Evolutionary conservation across 2,329 filamentous ascomycete genomes (phyloP).

Genomic region (Cladophialophora carrionii): DNA sequence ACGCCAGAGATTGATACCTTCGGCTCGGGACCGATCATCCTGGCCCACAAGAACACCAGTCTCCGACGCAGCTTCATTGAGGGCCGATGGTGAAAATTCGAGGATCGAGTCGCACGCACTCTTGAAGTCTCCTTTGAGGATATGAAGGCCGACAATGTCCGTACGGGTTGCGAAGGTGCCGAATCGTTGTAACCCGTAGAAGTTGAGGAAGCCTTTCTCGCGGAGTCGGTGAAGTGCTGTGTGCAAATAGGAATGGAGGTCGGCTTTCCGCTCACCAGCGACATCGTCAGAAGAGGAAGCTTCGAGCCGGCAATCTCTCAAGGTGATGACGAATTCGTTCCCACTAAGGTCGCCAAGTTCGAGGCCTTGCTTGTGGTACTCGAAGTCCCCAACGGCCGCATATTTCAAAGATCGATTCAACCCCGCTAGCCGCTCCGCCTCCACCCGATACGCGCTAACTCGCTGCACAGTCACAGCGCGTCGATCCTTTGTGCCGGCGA

Average conservation of each 20-base stretch:
- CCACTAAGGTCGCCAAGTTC: conserved; percentile 82
- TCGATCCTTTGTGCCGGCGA: conserved; percentile 90
- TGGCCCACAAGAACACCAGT: conserved; percentile 38
- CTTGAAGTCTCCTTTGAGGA: conserved; percentile 79
- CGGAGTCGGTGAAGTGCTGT: conserved; percentile 68
- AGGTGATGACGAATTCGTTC: conserved; percentile 90
- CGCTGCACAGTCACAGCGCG: conserved; percentile 84
- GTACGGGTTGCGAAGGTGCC: conserved; percentile 86
- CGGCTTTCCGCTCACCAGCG: conserved; percentile 44
- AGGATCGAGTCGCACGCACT: conserved; percentile 79
- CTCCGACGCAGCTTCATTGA: conserved; percentile 56
- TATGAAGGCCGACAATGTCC: conserved; percentile 79
- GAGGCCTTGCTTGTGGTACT: conserved; percentile 71
- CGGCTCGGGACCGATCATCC: conserved; percentile 79
- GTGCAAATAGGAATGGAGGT: conserved; percentile 56
- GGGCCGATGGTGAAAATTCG: conserved; percentile 67
- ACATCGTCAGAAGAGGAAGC: conserved; percentile 44
- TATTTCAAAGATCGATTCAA: conserved; percentile 65
- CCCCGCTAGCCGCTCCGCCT: conserved; percentile 65
- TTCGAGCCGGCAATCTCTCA: conserved; percentile 73
- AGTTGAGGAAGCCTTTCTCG: conserved; percentile 87
- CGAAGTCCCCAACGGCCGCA: conserved; percentile 75
- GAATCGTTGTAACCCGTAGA: conserved; percentile 96
- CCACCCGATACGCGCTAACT: conserved; percentile 67
- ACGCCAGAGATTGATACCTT: conserved; percentile 75